phyloP scores from a whole-genome alignment of 2,329 filamentous ascomycete genomes.

The Exutisphaerella laricina region DNA sequence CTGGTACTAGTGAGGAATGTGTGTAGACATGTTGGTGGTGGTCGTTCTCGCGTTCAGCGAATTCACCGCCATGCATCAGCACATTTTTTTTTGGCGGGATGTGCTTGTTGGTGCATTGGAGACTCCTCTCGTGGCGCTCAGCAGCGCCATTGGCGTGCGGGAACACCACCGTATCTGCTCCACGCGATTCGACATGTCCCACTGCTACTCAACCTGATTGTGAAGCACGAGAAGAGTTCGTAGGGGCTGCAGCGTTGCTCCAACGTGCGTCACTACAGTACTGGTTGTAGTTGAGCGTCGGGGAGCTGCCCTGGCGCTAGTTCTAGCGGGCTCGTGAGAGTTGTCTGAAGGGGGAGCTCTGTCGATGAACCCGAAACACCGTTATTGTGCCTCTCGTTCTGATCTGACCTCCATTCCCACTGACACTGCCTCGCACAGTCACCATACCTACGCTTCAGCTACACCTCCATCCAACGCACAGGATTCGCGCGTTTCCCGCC shows the following conservation, averaged over 20 bases:
- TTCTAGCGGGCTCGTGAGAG: no score
- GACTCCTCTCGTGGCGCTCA: background rate
- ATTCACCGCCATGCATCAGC: conserved; percentile 2
- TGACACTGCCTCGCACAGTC: no score
- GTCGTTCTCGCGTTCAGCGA: conserved; percentile 4
- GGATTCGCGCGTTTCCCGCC: no score
- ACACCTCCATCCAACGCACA: no score
- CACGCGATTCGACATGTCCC: conserved; percentile 5
- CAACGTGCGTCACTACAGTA: conserved; percentile 8
- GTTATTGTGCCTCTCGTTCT: background rate
- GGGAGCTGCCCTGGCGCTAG: no score
- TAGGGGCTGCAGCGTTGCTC: background rate
- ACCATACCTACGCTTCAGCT: no score
- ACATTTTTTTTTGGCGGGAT: conserved; percentile 2
- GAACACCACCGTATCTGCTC: conserved; percentile 3
- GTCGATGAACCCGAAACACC: background rate
- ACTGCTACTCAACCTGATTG: conserved; percentile 7
- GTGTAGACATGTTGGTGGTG: background rate
- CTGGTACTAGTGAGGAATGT: background rate
- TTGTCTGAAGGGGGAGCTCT: background rate
- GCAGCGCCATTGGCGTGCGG: conserved; percentile 4
- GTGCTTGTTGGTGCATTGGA: conserved; percentile 1
- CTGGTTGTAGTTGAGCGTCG: background rate
- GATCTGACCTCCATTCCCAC: background rate
- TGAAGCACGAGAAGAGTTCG: no score